These are phyloP conservation scores for Corymbia calophylla DNA, from an alignment of 441 rosid genomes.

Conservation along the genomic window DNA sequence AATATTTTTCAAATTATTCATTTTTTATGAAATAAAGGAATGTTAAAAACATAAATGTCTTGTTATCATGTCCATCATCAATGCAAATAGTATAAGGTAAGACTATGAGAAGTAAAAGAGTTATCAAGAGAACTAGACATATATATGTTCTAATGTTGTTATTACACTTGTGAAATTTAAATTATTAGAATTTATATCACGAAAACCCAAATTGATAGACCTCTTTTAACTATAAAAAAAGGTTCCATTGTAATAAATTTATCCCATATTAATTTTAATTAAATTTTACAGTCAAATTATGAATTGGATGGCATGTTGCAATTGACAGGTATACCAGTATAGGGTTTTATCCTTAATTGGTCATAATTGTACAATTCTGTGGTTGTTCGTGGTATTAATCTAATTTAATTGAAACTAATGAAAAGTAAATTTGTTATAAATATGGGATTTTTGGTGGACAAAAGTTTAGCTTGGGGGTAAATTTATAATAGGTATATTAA, in stretches of 20 bases:
- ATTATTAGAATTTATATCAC: accelerated
- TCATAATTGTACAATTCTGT: accelerated
- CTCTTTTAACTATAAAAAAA: no score
- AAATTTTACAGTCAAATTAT: accelerated
- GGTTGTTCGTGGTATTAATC: no score
- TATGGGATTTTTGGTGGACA: no score
- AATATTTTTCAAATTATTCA: background rate
- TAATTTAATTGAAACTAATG: no score
- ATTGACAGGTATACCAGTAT: background rate
- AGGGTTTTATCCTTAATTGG: accelerated
- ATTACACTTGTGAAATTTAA: background rate
- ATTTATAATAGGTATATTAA: accelerated
- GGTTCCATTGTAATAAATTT: no score
- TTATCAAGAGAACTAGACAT: background rate
- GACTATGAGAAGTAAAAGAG: background rate
- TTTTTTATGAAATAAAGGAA: background rate
- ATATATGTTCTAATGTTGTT: background rate
- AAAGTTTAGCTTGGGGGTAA: no score
- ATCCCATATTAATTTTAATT: accelerated
- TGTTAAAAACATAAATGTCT: background rate
- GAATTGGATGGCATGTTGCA: accelerated
- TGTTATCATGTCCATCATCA: background rate
- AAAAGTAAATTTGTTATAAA: no score
- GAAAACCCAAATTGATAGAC: no score
- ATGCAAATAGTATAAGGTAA: background rate